These are phyloP conservation scores for Gossypium schwendimanii DNA, from an alignment of 441 rosid species.

Conservation along the genomic window DNA sequence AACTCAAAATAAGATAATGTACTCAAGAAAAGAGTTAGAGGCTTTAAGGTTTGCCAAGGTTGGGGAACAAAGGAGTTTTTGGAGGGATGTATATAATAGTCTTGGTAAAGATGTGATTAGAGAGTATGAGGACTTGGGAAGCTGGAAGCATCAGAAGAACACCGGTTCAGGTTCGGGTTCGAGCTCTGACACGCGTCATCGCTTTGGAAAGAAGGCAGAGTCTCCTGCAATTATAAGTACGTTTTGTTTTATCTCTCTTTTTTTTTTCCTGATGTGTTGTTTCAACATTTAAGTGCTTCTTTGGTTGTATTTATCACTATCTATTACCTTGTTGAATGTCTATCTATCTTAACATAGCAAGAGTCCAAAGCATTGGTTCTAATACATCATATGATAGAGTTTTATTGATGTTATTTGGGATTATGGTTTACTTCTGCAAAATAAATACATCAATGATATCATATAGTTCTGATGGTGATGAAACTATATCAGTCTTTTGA, in stretches of 20 bases:
- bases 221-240: conserved; percentile 45
- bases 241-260: conserved; percentile 13
- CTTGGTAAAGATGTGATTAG: conserved; percentile 41
- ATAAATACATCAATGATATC: not conserved
- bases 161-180: conserved; percentile 21
- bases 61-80: conserved; percentile 48
- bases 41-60: conserved; percentile 52
- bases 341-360: not conserved
- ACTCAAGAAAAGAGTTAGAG: conserved; percentile 60
- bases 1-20: conserved; percentile 24
- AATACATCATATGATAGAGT: not conserved
- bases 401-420: not conserved
- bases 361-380: not conserved
- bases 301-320: not conserved
- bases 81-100: conserved; percentile 46
- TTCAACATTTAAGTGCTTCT: not conserved
- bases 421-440: not conserved
- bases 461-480: not conserved
- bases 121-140: conserved; percentile 47
- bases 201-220: conserved; percentile 23
- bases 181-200: conserved; percentile 24
- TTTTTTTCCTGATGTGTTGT: not conserved
- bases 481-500: not conserved
- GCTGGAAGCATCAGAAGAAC: conserved; percentile 36
- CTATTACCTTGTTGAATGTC: not conserved